Evolutionary conservation across 768 basidiomycete genomes (phyloP).

Genomic region (Rhodosporidiobolus odoratus): DNA sequence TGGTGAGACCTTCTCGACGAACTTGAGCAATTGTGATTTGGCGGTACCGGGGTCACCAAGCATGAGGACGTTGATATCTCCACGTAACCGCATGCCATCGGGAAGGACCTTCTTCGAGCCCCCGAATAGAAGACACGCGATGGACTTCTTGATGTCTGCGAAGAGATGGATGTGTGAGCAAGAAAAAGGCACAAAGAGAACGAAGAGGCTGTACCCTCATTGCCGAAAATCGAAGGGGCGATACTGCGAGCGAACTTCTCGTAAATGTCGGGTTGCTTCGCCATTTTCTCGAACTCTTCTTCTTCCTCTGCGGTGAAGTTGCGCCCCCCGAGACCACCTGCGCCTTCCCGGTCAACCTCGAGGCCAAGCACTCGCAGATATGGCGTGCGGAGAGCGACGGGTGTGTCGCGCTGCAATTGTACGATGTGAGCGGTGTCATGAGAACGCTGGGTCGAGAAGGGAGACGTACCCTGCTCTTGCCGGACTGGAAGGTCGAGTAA

Average conservation of each 20-base stretch:
- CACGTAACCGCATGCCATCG: conserved; percentile 92
- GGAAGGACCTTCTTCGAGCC: conserved; percentile 95
- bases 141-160: conserved; percentile 94
- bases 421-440: no score
- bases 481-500: conserved; percentile 88
- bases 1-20: conserved; percentile 96
- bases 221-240: conserved; percentile 94
- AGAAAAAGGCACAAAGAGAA: neutral
- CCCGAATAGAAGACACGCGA: conserved; percentile 90
- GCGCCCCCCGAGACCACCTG: conserved; percentile 57
- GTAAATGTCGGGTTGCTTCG: conserved; percentile 76
- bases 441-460: neutral
- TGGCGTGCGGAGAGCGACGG: conserved; percentile 83
- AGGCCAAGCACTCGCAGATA: conserved; percentile 91
- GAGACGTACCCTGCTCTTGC: conserved; percentile 63
- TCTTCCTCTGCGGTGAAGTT: conserved; percentile 89
- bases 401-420: conserved; percentile 53
- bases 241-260: conserved; percentile 91
- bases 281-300: conserved; percentile 87
- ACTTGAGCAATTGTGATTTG: conserved; percentile 94
- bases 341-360: conserved; percentile 74
- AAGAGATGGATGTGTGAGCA: neutral
- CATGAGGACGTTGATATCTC: conserved; percentile 94
- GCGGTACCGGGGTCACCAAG: conserved; percentile 98
- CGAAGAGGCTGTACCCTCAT: conserved; percentile 60